Evolutionary conservation across 305 asterid genomes (phyloP), one percentile per base, ranked within the genome.

Genomic region (Fraxinus sp.): DNA sequence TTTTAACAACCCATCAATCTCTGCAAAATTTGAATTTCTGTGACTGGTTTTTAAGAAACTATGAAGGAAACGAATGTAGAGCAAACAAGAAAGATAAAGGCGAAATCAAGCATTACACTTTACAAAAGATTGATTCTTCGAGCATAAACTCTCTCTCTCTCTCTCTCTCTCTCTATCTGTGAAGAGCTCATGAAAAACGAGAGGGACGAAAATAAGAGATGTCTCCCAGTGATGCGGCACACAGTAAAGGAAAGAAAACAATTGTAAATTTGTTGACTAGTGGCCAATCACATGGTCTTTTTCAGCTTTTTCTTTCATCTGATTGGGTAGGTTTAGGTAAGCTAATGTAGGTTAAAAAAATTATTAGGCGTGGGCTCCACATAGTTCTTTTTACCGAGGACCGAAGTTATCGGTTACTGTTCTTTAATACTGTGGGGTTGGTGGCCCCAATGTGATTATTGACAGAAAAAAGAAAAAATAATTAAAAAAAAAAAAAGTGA

Each of bases 181-280:
- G 81, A 82, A 59, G 86, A 83, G 85, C 82, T 84, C 89, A 87
- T 85, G 90, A 85, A 83, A 88, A 82, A 80, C 77, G 85, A 78
- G 28, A 22, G 62, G 6, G 22, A 76, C 80, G 32, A 74, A 32
- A 52, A 10, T 4, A 8, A 16, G 14, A 75, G 44, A 41, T 8
- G 18, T 4, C 78, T 36, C 4, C 20, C 75, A 37, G 82, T 59
- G 78, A 6, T 71, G 82, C 0, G 76, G 76, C 75, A 52, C 82
- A 78, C 80, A 62, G 11, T 64, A 70, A 62, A 44, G 4, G n/a
- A 16, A 26, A 59, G 16, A n/a, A 14, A 9, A 9, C 10, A n/a
- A 66, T 66, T 10, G 26, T 24, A 28, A 18, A 80, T 13, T 37
- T 22, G 80, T 24, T 55, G 76, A 66, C 18, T 26, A 3, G 74